Base-by-base conservation (phyloP, 208 protist species). In the Trypanosoma scelopori region DNA sequence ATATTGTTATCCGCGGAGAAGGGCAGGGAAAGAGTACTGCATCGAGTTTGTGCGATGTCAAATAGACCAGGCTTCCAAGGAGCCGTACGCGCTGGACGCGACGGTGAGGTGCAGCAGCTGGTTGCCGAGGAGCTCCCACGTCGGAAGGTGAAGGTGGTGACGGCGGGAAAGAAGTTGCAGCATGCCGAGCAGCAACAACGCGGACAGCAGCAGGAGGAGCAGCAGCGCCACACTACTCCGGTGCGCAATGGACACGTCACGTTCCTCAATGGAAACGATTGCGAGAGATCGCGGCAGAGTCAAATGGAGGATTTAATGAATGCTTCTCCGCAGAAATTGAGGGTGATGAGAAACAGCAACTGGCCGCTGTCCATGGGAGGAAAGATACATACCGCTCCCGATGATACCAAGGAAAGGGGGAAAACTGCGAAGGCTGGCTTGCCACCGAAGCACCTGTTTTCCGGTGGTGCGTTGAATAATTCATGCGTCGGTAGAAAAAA, bases 91-190 rank as follows among this genome's bases (percentile, higher is more conserved):
- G 49, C 9, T 1, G 39, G 60, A 45, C 42, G 57, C 16, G 60
- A 66, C 32, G 60, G 60, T 49, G 60, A 66, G 37, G 37, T 39
- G 5, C 49, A 43, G 23, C 60, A 66, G 60, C 48, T 37, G 20
- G 2, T 23, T 9, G 37, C 13, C 3, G 46, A 32, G 1, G 39
- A 41, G 47, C 42, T 13, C 47, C 42, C 0, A 32, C 25, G 9
- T 45, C 16, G 16, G 16, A 4, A 30, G n/a, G 20, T 5, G 16
- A 13, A 0, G 49, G 28, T 12, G 30, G 7, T 30, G 9, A 5
- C 1, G 1, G 11, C 43, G 1, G 39, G 3, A 9, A 12, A 41
- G 3, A 12, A 13, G 4, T 15, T 3, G 23, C 57, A 13, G 11
- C 46, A 50, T 5, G 12, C 13, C 13, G 45, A 48, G 20, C 3